These are phyloP conservation scores for Elsinoe perseae DNA, from an alignment of 2,329 filamentous ascomycete species.

Conservation along the genomic window DNA sequence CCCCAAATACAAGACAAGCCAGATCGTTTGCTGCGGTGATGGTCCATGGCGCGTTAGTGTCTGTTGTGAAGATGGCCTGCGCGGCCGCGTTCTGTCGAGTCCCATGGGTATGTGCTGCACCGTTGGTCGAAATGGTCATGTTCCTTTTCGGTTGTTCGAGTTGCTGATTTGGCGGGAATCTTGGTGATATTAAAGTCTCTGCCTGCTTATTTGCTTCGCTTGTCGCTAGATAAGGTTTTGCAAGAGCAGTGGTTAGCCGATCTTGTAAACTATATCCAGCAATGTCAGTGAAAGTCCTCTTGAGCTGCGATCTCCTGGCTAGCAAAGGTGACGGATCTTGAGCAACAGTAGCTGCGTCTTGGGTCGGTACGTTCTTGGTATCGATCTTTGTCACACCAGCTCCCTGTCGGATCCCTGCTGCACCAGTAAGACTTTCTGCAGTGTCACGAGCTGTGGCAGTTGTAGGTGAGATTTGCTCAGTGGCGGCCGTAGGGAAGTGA, in stretches of 20 bases:
- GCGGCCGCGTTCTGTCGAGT: slow-evolving; percentile 85
- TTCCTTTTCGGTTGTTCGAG: slow-evolving; percentile 24
- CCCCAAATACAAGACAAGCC: slow-evolving; percentile 95
- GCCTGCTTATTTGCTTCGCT: slow-evolving; percentile 20
- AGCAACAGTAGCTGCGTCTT: slow-evolving; percentile 1
- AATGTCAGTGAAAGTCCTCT: slow-evolving; percentile 82
- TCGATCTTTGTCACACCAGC: slow-evolving; percentile 1
- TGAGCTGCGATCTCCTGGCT: slow-evolving; percentile 43
- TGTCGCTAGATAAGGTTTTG: slow-evolving; percentile 65
- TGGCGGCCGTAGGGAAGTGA: not conserved
- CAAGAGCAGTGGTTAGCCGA: slow-evolving; percentile 75
- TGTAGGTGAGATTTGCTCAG: not conserved
- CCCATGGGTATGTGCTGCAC: slow-evolving; percentile 68
- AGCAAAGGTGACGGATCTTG: slow-evolving; percentile 16
- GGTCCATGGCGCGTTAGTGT: slow-evolving; percentile 82
- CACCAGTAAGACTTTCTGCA: not conserved
- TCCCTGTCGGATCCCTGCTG: not conserved
- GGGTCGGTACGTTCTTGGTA: slow-evolving; percentile 1
- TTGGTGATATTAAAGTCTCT: slow-evolving; percentile 30
- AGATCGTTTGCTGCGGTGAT: slow-evolving; percentile 94
- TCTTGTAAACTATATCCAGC: slow-evolving; percentile 66
- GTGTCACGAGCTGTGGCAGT: not conserved
- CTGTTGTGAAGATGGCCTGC: slow-evolving; percentile 97
- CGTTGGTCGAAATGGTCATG: slow-evolving; percentile 30
- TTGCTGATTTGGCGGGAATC: slow-evolving; percentile 21